phyloP scores from a whole-genome alignment of 2,329 filamentous ascomycete genomes.

The Lachnum nothofagi region DNA sequence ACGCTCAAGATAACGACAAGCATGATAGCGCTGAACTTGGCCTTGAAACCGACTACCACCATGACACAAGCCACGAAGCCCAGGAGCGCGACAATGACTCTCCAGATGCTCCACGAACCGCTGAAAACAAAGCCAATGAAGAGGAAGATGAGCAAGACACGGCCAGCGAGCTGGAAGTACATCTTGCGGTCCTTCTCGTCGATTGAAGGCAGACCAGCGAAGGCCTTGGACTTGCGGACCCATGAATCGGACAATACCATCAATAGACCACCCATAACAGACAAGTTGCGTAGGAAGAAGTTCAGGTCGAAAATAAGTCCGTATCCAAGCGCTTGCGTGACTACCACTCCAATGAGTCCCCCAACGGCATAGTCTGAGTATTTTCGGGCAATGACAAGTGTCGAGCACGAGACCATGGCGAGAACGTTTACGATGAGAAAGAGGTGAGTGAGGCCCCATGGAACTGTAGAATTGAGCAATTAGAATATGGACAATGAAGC shows the following conservation, averaged over 20 bases:
- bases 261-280: slow-evolving; percentile 90
- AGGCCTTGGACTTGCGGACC: slow-evolving; percentile 96
- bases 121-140: slow-evolving; percentile 96
- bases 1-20: slow-evolving; percentile 91
- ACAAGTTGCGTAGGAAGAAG: slow-evolving; percentile 98
- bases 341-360: slow-evolving; percentile 83
- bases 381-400: slow-evolving; percentile 84
- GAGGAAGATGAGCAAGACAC: slow-evolving; percentile 93
- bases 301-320: slow-evolving; percentile 98
- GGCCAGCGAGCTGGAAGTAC: slow-evolving; percentile 98
- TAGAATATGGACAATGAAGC: slow-evolving; percentile 7
- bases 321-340: slow-evolving; percentile 92
- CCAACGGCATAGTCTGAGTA: slow-evolving; percentile 88
- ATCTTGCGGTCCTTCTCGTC: slow-evolving; percentile 99
- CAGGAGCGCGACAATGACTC: slow-evolving; percentile 75
- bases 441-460: slow-evolving; percentile 78
- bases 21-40: slow-evolving; percentile 95
- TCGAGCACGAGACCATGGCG: slow-evolving; percentile 77
- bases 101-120: slow-evolving; percentile 85
- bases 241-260: slow-evolving; percentile 98
- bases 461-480: slow-evolving; percentile 54
- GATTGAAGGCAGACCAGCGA: slow-evolving; percentile 85
- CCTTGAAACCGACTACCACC: slow-evolving; percentile 99
- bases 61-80: slow-evolving; percentile 92
- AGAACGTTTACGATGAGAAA: slow-evolving; percentile 90